A percentile compares a stretch with the other conserved stretches of the same genome.
phyloP scores from a whole-genome alignment of 352 stramenopile genomes.

The Phytophthora boehmeriae region DNA sequence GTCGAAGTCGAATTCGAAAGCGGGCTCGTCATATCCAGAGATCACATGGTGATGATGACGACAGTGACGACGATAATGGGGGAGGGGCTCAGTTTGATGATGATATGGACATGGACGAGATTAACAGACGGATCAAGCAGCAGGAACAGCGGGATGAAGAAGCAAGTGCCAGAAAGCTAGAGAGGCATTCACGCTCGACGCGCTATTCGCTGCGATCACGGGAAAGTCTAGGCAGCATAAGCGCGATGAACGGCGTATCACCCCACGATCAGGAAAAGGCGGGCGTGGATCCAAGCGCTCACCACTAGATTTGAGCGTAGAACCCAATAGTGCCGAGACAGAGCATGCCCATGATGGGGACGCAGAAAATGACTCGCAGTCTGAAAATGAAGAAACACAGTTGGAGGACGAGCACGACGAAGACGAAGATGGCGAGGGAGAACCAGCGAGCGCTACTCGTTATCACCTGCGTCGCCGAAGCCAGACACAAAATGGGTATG shows the following conservation, averaged over 20 bases:
- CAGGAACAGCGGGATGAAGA: conserved; percentile 41
- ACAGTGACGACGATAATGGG: conserved; percentile 36
- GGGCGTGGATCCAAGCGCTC: conserved; percentile 24
- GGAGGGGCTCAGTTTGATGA: conserved; percentile 48
- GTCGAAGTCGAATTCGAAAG: conserved; percentile 10
- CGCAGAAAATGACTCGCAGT: conserved; percentile 37
- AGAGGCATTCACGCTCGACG: conserved; percentile 30
- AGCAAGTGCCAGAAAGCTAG: conserved; percentile 33
- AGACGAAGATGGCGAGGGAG: conserved; percentile 30
- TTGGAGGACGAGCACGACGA: conserved; percentile 36
- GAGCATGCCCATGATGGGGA: conserved; percentile 15
- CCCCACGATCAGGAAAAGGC: conserved; percentile 9
- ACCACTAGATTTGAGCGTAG: conserved; percentile 31
- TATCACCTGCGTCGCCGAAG: conserved; percentile 51
- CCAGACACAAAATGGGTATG: conserved; percentile 28
- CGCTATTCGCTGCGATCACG: conserved; percentile 69
- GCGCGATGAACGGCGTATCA: conserved; percentile 24
- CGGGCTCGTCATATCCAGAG: background rate
- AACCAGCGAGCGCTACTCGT: conserved; percentile 38
- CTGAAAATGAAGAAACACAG: conserved; percentile 37
- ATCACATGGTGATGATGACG: conserved; percentile 21
- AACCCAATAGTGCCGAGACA: conserved; percentile 19
- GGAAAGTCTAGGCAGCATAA: conserved; percentile 36
- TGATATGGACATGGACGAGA: conserved; percentile 57
- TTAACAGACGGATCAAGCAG: conserved; percentile 55